Percentiles rank a stretch among this genome's conserved stretches.
Conservation (phyloP, 305 asterid species). For the Ilex paraguariensis region DNA sequence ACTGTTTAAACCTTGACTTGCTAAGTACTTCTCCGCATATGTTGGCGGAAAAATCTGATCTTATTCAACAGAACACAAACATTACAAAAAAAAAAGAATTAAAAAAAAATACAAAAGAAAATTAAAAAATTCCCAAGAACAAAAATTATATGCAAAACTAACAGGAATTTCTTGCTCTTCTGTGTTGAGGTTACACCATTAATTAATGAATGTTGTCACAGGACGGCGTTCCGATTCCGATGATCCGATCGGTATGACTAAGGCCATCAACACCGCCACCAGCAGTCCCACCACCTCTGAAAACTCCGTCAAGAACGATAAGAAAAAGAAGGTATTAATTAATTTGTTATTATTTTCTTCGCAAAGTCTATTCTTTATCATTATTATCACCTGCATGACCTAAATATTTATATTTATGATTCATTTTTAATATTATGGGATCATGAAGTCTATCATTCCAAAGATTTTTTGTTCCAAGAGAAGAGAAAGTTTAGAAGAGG, state of each 20-base stretch:
- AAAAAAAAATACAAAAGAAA: background rate
- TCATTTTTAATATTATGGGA: background rate
- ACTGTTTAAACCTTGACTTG: too few relatives aligned
- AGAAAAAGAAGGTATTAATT: constrained; percentile 50
- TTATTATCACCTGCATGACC: background rate
- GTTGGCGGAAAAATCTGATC: constrained; percentile 34
- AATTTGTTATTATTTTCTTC: background rate
- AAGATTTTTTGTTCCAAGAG: constrained; percentile 53
- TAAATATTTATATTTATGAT: background rate
- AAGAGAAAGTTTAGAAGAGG: constrained; percentile 51
- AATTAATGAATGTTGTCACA: constrained; percentile 28
- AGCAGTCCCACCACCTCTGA: constrained; percentile 33
- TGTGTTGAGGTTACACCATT: background rate
- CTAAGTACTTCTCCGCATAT: background rate
- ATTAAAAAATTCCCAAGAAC: background rate
- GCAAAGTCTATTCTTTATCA: background rate
- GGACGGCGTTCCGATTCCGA: constrained; percentile 16
- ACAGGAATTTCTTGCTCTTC: too few relatives aligned
- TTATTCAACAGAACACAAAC: constrained; percentile 5
- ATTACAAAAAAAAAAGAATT: background rate
- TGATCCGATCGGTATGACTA: constrained; percentile 22
- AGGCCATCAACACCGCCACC: constrained; percentile 29
- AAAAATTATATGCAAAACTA: background rate
- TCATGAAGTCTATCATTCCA: constrained; percentile 48
- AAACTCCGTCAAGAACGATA: constrained; percentile 38